phyloP scores from a whole-genome alignment of 2,329 filamentous ascomycete species.

The Ophiosphaerella narmari region DNA sequence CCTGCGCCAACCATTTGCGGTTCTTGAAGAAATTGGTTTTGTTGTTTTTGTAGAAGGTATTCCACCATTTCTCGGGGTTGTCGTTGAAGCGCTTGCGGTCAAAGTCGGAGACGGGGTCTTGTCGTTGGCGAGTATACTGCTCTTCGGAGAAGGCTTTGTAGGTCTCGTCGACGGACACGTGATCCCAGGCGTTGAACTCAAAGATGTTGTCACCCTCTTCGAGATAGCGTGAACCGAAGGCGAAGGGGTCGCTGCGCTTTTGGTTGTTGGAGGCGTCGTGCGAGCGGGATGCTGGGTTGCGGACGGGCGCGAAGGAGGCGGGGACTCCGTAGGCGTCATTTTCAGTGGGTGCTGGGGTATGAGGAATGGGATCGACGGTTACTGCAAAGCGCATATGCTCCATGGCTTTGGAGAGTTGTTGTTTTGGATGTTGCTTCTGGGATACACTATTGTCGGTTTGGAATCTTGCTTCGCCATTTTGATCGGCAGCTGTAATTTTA shows the following conservation, averaged over 20 bases:
- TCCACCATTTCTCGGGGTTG: slow-evolving; percentile 96
- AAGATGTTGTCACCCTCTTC: slow-evolving; percentile 87
- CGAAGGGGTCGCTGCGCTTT: slow-evolving; percentile 90
- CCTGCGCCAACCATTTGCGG: slow-evolving; percentile 93
- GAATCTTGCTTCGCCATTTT: slow-evolving; percentile 23
- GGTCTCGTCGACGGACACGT: slow-evolving; percentile 87
- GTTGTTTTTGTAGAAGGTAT: slow-evolving; percentile 97
- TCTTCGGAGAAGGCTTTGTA: slow-evolving; percentile 85
- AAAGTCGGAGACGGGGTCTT: slow-evolving; percentile 87
- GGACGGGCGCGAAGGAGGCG: slow-evolving; percentile 50
- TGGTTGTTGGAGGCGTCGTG: slow-evolving; percentile 75
- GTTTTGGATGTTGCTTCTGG: slow-evolving; percentile 40
- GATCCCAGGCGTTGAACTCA: slow-evolving; percentile 98
- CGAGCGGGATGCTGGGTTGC: slow-evolving; percentile 61
- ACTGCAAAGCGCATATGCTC: slow-evolving; percentile 58
- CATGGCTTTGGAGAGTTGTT: slow-evolving; percentile 58
- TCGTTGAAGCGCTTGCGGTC: slow-evolving; percentile 90
- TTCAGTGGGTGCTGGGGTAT: slow-evolving; percentile 27
- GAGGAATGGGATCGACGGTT: slow-evolving; percentile 45
- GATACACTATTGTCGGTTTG: slow-evolving; percentile 40
- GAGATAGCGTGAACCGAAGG: slow-evolving; percentile 89
- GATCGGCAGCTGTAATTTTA: slow-evolving; percentile 5
- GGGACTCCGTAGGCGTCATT: slow-evolving; percentile 58
- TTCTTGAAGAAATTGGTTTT: slow-evolving; percentile 98
- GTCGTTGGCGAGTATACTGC: slow-evolving; percentile 84